Base-by-base conservation (phyloP, 805 yeast genomes). In the Vanderwaltozyma tropicalis region DNA sequence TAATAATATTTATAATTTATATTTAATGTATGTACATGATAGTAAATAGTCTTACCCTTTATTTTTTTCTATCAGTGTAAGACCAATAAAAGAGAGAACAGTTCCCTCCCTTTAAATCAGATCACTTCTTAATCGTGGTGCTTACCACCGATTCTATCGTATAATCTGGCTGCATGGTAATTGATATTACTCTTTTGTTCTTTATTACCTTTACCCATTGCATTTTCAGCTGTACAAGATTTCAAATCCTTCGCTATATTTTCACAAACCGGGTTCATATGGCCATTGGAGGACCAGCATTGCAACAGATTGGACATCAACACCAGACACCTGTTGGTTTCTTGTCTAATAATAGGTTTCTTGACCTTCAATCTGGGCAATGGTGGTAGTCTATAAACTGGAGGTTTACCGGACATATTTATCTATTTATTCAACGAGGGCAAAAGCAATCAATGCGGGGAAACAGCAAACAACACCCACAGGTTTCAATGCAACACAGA, bases 201-300 rank as follows among this genome's bases (percentile, higher is more conserved):
- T 24, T 44, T 46, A 13, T 49, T 44, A 12, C 45, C 38, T 21
- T 34, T 39, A 28, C 55, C 59, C 43, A 49, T 32, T 9, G 54
- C 55, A 20, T 41, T 50, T 28, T 51, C 64, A 35, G 66, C 62
- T 80, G 85, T 82, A 57, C 96, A 88, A 12, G 62, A 61, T 53
- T 84, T 84, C 56, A 87, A 71, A 43, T 83, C 85, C 26, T 61
- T 57, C 53, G 80, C 94, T 33, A 84, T 61, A 7, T 65, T 67
- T 18, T 70, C 66, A 62, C 97, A 88, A 33, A 65, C 69, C 10
- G 69, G 64, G 17, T 80, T 66, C 42, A 92, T 88, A 60, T 86
- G 94, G 34, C 94, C 89, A 62, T 85, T 83, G 18, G 96, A 83
- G 2, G 96, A 94, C 97, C 97, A 88, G 65, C 97, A 88, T 68